phyloP scores from a whole-genome alignment of 768 basidiomycete genomes.

The Ramaria rubella region DNA sequence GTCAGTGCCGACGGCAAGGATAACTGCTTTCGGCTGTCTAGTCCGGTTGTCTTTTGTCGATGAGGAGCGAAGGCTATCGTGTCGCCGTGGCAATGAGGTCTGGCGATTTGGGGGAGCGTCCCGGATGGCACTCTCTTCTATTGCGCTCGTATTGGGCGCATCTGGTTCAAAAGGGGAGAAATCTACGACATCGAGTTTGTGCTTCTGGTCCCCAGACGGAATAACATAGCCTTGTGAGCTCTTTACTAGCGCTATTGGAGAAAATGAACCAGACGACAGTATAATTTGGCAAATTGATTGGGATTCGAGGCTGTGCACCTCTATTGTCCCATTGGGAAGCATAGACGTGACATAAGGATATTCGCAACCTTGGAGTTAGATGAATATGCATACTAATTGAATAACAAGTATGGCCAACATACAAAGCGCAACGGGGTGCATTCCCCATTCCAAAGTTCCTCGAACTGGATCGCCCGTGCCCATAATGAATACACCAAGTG shows the following conservation, averaged over 20 bases:
- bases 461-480: slow-evolving; percentile 82
- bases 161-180: slow-evolving; percentile 4
- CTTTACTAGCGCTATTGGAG: neutral
- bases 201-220: neutral
- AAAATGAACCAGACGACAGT: slow-evolving; percentile 33
- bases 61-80: neutral
- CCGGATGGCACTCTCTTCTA: slow-evolving; percentile 1
- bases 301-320: slow-evolving; percentile 74
- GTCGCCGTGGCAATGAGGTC: neutral
- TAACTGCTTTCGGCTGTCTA: neutral
- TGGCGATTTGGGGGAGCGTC: neutral
- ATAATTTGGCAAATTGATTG: slow-evolving; percentile 69
- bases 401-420: slow-evolving; percentile 27
- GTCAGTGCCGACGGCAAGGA: slow-evolving; percentile 2
- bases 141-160: slow-evolving; percentile 5
- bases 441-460: slow-evolving; percentile 82
- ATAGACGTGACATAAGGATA: slow-evolving; percentile 76
- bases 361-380: slow-evolving; percentile 53
- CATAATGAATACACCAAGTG: slow-evolving; percentile 82
- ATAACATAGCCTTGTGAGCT: neutral
- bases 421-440: slow-evolving; percentile 73
- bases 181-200: neutral
- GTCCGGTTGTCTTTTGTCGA: neutral
- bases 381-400: neutral
- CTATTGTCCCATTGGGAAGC: slow-evolving; percentile 69